These are phyloP conservation scores for Lathyrus aphaca DNA, from an alignment of 306 rosid species.

Conservation along the genomic window DNA sequence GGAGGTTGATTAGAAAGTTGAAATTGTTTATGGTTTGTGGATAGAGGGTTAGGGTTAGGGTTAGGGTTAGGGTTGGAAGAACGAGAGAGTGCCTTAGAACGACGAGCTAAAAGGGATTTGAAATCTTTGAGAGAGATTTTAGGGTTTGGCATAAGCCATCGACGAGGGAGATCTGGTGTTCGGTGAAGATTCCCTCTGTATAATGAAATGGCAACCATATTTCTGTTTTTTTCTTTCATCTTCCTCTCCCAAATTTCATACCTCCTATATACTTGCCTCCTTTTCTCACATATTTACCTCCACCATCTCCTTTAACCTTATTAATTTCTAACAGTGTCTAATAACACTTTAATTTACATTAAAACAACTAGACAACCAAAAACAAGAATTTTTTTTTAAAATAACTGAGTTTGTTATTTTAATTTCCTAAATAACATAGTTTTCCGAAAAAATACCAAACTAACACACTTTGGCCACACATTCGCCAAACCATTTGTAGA, in stretches of 20 bases:
- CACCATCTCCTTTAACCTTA: neutral
- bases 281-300: neutral
- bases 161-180: slow-evolving; percentile 77
- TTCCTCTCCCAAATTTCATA: neutral
- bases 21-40: slow-evolving; percentile 16
- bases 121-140: slow-evolving; percentile 74
- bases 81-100: slow-evolving; percentile 71
- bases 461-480: too few relatives aligned
- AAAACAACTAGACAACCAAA: too few relatives aligned
- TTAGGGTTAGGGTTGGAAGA: slow-evolving; percentile 45
- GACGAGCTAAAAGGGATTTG: slow-evolving; percentile 71
- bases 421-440: too few relatives aligned
- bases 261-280: neutral
- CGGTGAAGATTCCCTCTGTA: slow-evolving; percentile 97
- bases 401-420: too few relatives aligned
- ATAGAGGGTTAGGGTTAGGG: slow-evolving; percentile 36
- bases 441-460: too few relatives aligned
- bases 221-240: neutral
- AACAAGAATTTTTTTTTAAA: too few relatives aligned
- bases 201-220: slow-evolving; percentile 87
- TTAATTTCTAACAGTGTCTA: too few relatives aligned
- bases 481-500: too few relatives aligned
- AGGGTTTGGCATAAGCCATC: slow-evolving; percentile 81
- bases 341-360: too few relatives aligned
- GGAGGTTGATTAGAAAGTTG: slow-evolving; percentile 1